A percentile compares a stretch with the other conserved stretches of the same genome.
Conservation (phyloP, 192 early-diverging fungal species). For the Bifiguratus adelaidae region DNA sequence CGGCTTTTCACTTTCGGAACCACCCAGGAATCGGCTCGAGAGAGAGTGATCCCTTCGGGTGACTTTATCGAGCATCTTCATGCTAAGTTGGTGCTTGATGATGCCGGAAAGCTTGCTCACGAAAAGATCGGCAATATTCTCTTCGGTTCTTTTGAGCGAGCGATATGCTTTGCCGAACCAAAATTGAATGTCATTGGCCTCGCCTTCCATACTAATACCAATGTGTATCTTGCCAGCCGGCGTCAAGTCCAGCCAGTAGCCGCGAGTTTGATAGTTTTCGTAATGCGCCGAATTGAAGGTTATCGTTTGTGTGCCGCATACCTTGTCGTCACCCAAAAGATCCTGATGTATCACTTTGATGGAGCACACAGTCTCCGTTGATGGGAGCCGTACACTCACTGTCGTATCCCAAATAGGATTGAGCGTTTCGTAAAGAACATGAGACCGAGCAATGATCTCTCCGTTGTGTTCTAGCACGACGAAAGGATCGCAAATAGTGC, state of each 20-base stretch:
- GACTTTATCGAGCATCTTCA: too few species aligned
- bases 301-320: conserved; percentile 51
- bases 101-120: too few species aligned
- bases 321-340: conserved; percentile 32
- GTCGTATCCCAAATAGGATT: conserved; percentile 76
- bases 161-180: conserved; percentile 73
- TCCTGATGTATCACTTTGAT: conserved; percentile 41
- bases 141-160: conserved; percentile 50
- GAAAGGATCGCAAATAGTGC: conserved; percentile 50
- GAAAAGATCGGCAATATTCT: conserved; percentile 38
- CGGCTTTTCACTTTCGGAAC: conserved; percentile 11
- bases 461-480: conserved; percentile 46
- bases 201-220: conserved; percentile 67
- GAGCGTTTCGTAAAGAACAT: conserved; percentile 48
- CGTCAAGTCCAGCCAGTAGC: conserved; percentile 55
- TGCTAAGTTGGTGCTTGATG: too few species aligned
- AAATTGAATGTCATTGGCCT: conserved; percentile 69
- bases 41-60: too few species aligned
- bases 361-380: conserved; percentile 26
- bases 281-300: conserved; percentile 38
- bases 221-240: conserved; percentile 55
- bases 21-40: too few species aligned
- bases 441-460: conserved; percentile 34
- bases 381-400: conserved; percentile 49
- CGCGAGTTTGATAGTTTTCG: conserved; percentile 53